Conservation (phyloP, 768 basidiomycete species). For the Psilocybe sp. region DNA sequence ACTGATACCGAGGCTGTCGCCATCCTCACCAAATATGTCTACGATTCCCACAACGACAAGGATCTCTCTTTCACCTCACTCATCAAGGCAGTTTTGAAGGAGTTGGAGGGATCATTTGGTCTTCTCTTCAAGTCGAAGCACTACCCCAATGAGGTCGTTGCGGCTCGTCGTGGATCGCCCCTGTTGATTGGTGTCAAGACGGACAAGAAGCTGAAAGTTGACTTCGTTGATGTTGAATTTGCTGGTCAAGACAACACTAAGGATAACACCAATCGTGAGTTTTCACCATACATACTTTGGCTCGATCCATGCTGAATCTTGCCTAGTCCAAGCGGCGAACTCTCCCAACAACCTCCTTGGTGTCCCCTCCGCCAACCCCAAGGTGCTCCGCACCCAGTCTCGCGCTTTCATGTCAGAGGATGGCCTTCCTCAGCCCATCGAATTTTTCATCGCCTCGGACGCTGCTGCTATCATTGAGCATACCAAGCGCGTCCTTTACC, state of each 20-base stretch:
- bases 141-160: constrained; percentile 94
- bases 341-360: constrained; percentile 61
- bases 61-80: constrained; percentile 85
- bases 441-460: constrained; percentile 99
- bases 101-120: constrained; percentile 97
- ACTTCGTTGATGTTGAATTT: constrained; percentile 98
- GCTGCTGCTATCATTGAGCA: constrained; percentile 96
- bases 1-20: constrained; percentile 98
- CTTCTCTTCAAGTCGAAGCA: constrained; percentile 98
- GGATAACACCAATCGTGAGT: constrained; percentile 42
- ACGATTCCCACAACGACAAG: constrained; percentile 88
- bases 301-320: constrained; percentile 9
- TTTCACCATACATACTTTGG: neutral
- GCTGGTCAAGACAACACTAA: constrained; percentile 61
- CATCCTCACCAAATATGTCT: constrained; percentile 94
- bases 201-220: constrained; percentile 99
- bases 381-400: constrained; percentile 90
- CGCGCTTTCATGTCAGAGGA: constrained; percentile 99
- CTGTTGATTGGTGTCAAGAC: constrained; percentile 98
- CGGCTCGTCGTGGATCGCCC: constrained; percentile 95
- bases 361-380: constrained; percentile 62
- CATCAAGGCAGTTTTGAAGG: constrained; percentile 93
- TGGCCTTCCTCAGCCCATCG: constrained; percentile 97
- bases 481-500: constrained; percentile 97
- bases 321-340: constrained; percentile 38